Evolutionary conservation across 208 protist genomes (phyloP).

Genomic region (Crithidia brevicula): DNA sequence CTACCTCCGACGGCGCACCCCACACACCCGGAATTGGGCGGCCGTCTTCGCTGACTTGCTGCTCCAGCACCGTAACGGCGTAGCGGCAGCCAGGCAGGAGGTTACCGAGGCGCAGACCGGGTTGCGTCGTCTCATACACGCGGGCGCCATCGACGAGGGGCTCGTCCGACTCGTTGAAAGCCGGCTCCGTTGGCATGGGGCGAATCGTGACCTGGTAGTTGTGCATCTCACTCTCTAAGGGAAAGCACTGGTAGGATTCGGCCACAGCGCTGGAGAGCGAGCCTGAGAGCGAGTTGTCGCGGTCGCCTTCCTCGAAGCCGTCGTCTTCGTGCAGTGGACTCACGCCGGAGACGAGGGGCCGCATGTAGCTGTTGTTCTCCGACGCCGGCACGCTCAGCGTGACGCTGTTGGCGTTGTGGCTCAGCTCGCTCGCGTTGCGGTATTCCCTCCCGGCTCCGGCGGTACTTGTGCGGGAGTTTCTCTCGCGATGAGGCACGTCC

Average conservation of each 20-base stretch:
- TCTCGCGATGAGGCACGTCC: neutral
- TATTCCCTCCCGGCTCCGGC: neutral
- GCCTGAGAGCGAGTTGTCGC: conserved; percentile 15
- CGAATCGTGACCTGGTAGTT: conserved; percentile 90
- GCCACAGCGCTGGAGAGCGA: conserved; percentile 5
- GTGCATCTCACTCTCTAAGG: conserved; percentile 66
- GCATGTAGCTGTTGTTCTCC: conserved; percentile 10
- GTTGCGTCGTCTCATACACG: conserved; percentile 92
- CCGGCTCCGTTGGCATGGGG: conserved; percentile 64
- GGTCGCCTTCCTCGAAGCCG: conserved; percentile 18
- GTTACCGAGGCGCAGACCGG: conserved; percentile 78
- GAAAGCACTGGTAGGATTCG: conserved; percentile 72
- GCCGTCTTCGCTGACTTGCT: conserved; percentile 67
- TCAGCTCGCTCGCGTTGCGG: conserved; percentile 8
- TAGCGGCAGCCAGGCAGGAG: conserved; percentile 85
- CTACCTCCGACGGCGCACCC: conserved; percentile 61
- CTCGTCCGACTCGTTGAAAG: conserved; percentile 83
- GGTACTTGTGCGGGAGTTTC: conserved; percentile 1
- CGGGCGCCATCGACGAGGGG: conserved; percentile 82
- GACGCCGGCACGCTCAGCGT: conserved; percentile 7
- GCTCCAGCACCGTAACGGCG: conserved; percentile 80
- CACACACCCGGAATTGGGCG: conserved; percentile 54
- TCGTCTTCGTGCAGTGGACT: conserved; percentile 3
- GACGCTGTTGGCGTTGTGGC: conserved; percentile 11
- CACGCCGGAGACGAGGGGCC: conserved; percentile 13